These are phyloP conservation scores for Lablab purpureus DNA, from an alignment of 306 rosid genomes.

Conservation along the genomic window DNA sequence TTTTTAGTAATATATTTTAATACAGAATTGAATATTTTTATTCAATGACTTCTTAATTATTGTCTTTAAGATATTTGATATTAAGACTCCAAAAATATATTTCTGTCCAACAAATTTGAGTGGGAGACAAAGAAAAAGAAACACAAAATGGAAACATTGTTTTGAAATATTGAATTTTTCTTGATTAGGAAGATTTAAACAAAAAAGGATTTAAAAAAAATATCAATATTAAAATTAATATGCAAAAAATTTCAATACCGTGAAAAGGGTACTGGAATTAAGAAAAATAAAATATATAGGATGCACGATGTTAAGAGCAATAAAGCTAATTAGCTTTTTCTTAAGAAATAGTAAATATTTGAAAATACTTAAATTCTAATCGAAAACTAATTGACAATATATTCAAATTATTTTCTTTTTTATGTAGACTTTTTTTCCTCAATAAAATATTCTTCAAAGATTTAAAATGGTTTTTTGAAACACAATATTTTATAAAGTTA, in stretches of 20 bases:
- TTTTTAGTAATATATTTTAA: background rate
- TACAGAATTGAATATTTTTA: background rate
- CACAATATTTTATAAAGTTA: background rate
- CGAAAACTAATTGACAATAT: too few species aligned
- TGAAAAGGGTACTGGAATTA: background rate
- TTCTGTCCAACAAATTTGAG: background rate
- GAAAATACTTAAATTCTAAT: too few species aligned
- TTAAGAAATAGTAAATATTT: background rate
- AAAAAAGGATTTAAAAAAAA: background rate
- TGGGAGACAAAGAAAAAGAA: constrained; percentile 20
- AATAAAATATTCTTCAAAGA: background rate
- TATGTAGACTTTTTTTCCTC: too few species aligned
- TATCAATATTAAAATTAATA: background rate
- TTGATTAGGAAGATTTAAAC: background rate
- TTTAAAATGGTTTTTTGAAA: too few species aligned
- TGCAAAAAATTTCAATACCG: background rate
- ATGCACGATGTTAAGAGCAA: background rate
- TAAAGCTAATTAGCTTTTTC: background rate
- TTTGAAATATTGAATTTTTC: background rate
- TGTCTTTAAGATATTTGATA: background rate
- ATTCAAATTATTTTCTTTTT: too few species aligned
- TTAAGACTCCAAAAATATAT: background rate
- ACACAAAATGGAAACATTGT: background rate
- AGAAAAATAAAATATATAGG: background rate
- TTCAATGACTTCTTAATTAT: background rate